A percentile compares a stretch with the other conserved stretches of the same genome.
Evolutionary conservation across 805 yeast species (phyloP).

Genomic region (Dipodascus albidus): DNA sequence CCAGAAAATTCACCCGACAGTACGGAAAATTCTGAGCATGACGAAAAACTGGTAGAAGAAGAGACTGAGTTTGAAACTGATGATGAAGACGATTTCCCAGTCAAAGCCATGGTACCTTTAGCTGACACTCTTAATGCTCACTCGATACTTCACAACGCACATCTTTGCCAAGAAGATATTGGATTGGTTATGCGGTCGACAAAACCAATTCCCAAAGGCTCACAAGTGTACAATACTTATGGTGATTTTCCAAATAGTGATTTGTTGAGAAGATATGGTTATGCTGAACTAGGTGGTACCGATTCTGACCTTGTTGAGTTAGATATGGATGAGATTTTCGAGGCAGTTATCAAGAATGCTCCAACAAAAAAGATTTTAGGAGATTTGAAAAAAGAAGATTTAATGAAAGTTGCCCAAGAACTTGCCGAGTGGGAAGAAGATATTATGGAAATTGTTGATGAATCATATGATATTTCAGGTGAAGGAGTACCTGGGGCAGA

Average conservation of each 20-base stretch:
- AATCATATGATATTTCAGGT: constrained; percentile 14
- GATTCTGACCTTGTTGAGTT: constrained; percentile 75
- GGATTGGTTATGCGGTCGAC: constrained; percentile 64
- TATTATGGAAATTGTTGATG: constrained; percentile 14
- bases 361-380: constrained; percentile 6
- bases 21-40: constrained; percentile 5
- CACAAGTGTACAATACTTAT: constrained; percentile 78
- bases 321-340: constrained; percentile 32
- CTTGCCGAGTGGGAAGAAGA: not conserved
- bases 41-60: constrained; percentile 21
- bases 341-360: constrained; percentile 24
- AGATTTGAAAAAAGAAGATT: constrained; percentile 7
- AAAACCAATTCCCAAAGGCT: constrained; percentile 45
- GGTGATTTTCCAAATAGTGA: constrained; percentile 92
- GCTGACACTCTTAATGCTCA: constrained; percentile 90
- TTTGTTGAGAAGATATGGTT: constrained; percentile 81
- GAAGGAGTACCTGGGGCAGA: constrained; percentile 8
- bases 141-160: constrained; percentile 65
- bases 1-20: constrained; percentile 18
- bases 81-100: constrained; percentile 27
- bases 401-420: constrained; percentile 11
- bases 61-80: constrained; percentile 22
- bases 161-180: constrained; percentile 37
- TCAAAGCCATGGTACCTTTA: constrained; percentile 83
- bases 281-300: constrained; percentile 66